phyloP scores from a whole-genome alignment of 805 yeast genomes.

The Ogataea pini region DNA sequence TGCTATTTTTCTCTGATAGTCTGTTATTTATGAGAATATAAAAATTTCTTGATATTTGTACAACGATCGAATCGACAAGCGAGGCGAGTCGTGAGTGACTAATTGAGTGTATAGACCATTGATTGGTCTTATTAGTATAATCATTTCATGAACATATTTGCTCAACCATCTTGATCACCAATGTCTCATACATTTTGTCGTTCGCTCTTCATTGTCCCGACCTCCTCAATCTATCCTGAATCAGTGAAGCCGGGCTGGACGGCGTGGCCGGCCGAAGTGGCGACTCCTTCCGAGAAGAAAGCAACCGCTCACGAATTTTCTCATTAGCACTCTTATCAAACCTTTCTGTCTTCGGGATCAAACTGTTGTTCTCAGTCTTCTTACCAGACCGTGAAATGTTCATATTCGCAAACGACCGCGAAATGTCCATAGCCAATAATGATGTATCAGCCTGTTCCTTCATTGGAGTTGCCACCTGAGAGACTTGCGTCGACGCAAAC shows the following conservation, averaged over 20 bases:
- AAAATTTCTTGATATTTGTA: not conserved
- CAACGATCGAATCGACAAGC: not conserved
- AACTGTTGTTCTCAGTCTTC: not conserved
- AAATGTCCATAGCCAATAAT: conserved; percentile 26
- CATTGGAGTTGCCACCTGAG: not conserved
- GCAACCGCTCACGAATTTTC: conserved; percentile 19
- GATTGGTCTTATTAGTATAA: too few relatives aligned
- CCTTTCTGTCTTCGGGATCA: not conserved
- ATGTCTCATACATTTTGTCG: too few relatives aligned
- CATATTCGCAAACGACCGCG: conserved; percentile 33
- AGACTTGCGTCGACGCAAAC: not conserved
- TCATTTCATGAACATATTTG: too few relatives aligned
- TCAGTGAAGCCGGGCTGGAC: not conserved
- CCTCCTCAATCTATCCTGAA: not conserved
- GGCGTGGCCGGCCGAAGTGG: not conserved
- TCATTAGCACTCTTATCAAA: conserved; percentile 6
- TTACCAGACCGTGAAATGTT: conserved; percentile 19
- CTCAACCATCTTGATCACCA: too few relatives aligned
- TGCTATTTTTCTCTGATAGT: not conserved
- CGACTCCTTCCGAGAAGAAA: conserved; percentile 17
- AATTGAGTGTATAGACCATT: too few relatives aligned
- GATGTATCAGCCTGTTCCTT: conserved; percentile 22
- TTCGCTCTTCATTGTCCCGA: not conserved
- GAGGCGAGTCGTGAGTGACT: not conserved
- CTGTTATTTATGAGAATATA: not conserved